Base-by-base conservation (phyloP, 2,329 filamentous ascomycete species). In the Penicillium decumbens region DNA sequence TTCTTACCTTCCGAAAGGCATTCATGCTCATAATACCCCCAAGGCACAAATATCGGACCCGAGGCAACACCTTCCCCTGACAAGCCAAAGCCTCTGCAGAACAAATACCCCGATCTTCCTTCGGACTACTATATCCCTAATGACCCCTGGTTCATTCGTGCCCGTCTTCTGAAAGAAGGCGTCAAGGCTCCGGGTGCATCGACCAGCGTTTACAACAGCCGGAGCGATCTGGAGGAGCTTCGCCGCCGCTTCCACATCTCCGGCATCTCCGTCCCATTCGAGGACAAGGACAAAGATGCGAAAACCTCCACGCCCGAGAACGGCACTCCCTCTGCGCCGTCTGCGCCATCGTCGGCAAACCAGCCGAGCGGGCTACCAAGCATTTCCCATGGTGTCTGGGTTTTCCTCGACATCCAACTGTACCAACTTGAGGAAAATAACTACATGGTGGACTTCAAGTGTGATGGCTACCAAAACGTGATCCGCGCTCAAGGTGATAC, bases 381-480 rank as follows among this genome's bases (percentile, higher is more conserved):
- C 1, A 66, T 72, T 3, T 76, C 81, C 45, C 82, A 89, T 56
- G 87, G 87, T 47, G 84, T 95, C n/a, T 92, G 88, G 66, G 87
- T 97, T 64, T 93, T 95, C 66, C 83, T 98, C 67, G 91, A 95
- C 58, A 96, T 98, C 56, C 93, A 96, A 68, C 85, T 96, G 44
- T 96, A 96, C 71, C 87, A 90, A 65, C 90, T 97, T 76, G 92
- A 97, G 69, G 83, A 84, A 50, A 87, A 88, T 47, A 92, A 93
- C 58, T 97, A 92, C 70, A 85, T 98, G 55, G 93, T 98, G 42
- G 93, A 98, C 69, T 98, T 98, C 78, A 97, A 96, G 69, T 97
- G 92, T 69, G 91, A 93, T 12, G 93, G 93, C 18, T 98, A 98
- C 72, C 93, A 98, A 74, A 89, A 93, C 47, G 85, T 92, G 42